These are phyloP conservation scores for Acanthochlamys bracteata DNA, from an alignment of 106 monocot species.

Conservation along the genomic window DNA sequence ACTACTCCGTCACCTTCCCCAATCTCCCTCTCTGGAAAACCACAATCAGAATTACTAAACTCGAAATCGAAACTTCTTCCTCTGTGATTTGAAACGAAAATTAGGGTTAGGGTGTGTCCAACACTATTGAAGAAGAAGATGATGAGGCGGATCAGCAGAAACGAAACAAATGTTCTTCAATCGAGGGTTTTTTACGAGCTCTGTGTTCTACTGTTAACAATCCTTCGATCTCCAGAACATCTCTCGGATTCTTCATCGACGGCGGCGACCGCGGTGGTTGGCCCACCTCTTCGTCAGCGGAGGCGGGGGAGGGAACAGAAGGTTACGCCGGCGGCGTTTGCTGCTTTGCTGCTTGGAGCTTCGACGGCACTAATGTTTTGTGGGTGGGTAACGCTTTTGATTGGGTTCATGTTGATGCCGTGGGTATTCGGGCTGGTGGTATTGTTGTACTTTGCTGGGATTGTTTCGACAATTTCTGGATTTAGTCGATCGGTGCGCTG, in stretches of 20 bases:
- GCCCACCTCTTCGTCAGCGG: background rate
- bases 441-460: conserved; percentile 29
- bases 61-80: too few relatives aligned
- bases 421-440: conserved; percentile 38
- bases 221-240: conserved; percentile 18
- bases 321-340: conserved; percentile 27
- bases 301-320: background rate
- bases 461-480: conserved; percentile 32
- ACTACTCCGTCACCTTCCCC: too few relatives aligned
- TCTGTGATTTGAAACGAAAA: too few relatives aligned
- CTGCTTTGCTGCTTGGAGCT: conserved; percentile 33
- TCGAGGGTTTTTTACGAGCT: conserved; percentile 29
- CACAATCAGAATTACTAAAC: too few relatives aligned
- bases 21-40: too few relatives aligned
- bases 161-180: background rate
- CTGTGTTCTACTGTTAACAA: conserved; percentile 29
- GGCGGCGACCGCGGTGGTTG: background rate
- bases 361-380: conserved; percentile 42
- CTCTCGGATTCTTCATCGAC: background rate
- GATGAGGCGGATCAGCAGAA: too few relatives aligned
- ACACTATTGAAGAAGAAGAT: too few relatives aligned
- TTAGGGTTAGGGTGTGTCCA: too few relatives aligned
- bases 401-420: conserved; percentile 50
- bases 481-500: conserved; percentile 25
- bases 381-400: conserved; percentile 23